Evolutionary conservation across 129 eudicot species (phyloP).

Genomic region (Centaurea solstitialis): DNA sequence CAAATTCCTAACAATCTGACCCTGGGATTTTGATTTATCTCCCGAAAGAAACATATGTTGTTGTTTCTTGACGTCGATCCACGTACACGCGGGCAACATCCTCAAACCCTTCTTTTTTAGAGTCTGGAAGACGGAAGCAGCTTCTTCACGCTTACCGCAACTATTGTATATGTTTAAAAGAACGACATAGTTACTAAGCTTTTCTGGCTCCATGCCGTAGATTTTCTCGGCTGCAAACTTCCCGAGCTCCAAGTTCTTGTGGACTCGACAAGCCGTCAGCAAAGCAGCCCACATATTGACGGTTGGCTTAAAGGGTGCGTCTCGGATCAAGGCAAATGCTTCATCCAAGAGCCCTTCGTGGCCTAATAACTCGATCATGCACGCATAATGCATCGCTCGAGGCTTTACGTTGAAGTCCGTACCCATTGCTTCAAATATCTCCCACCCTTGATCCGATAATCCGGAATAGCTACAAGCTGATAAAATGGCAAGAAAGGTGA

Average conservation of each 20-base stretch:
- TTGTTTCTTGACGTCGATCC: constrained; percentile 84
- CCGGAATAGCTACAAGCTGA: constrained; percentile 88
- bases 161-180: constrained; percentile 68
- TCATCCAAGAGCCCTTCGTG: constrained; percentile 86
- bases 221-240: constrained; percentile 83
- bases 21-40: constrained; percentile 48
- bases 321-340: constrained; percentile 71
- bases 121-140: constrained; percentile 61
- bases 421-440: constrained; percentile 72
- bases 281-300: constrained; percentile 96
- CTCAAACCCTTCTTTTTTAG: constrained; percentile 68
- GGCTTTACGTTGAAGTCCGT: constrained; percentile 66
- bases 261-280: constrained; percentile 85
- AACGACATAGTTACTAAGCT: constrained; percentile 72
- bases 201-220: constrained; percentile 78
- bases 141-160: constrained; percentile 63
- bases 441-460: constrained; percentile 69
- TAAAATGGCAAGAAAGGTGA: constrained; percentile 81
- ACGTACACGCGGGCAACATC: constrained; percentile 69
- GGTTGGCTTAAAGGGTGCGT: constrained; percentile 74
- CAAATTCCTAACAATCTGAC: constrained; percentile 50
- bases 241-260: constrained; percentile 71
- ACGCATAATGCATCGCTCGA: constrained; percentile 86
- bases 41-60: constrained; percentile 56
- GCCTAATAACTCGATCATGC: constrained; percentile 87